Conservation (phyloP, 495 filamentous ascomycete species). For the Penicillium antarcticum region DNA sequence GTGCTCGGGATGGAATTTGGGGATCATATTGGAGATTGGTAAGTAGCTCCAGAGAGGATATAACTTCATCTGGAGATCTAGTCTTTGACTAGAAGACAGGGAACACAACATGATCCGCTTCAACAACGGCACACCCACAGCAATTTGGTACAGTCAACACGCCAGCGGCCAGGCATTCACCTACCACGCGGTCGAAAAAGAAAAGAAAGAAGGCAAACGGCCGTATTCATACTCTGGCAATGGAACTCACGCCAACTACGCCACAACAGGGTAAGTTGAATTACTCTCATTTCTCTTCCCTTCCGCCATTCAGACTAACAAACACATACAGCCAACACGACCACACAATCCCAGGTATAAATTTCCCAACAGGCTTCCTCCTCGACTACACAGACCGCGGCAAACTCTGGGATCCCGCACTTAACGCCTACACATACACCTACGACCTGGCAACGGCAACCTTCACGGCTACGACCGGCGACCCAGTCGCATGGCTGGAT, state of each 20-base stretch:
- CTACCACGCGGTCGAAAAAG: conserved; percentile 53
- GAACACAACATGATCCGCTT: conserved; percentile 71
- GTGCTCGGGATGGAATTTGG: conserved; percentile 53
- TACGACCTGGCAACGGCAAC: conserved; percentile 35
- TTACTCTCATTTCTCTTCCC: background rate
- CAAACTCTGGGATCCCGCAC: conserved; percentile 51
- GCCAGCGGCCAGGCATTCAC: conserved; percentile 60
- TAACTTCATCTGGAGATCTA: background rate
- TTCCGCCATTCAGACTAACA: background rate
- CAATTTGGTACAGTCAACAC: conserved; percentile 65
- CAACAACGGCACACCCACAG: conserved; percentile 50
- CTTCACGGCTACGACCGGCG: conserved; percentile 42
- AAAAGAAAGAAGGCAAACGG: conserved; percentile 49
- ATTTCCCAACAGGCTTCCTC: conserved; percentile 55
- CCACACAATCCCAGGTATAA: conserved; percentile 63
- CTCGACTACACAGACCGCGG: conserved; percentile 61
- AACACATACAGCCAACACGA: conserved; percentile 42
- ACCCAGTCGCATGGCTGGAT: conserved; percentile 48
- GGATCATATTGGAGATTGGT: conserved; percentile 65
- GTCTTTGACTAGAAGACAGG: conserved; percentile 21
- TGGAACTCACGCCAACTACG: conserved; percentile 60
- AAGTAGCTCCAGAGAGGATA: background rate
- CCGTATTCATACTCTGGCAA: conserved; percentile 54
- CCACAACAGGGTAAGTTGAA: conserved; percentile 40
- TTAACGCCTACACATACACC: conserved; percentile 48